Conservation (phyloP, 2,329 filamentous ascomycete genomes). For the Aureobasidium sp. region DNA sequence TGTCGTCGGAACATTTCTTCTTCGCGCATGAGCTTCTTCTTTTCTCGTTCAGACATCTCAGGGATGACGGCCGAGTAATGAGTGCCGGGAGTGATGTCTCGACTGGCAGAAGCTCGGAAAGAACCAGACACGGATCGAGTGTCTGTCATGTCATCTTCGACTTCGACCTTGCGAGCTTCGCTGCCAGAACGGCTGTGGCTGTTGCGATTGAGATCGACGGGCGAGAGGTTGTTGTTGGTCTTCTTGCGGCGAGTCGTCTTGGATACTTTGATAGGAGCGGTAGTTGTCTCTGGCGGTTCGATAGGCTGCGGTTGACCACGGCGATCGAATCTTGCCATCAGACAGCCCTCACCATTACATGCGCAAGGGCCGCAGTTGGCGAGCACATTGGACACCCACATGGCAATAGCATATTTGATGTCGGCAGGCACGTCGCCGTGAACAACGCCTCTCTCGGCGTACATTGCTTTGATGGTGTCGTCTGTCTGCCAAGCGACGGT, state of each 20-base stretch:
- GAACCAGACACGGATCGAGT: conserved; percentile 50
- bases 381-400: conserved; percentile 60
- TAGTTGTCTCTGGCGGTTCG: conserved; percentile 16
- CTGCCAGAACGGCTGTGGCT: conserved; percentile 53
- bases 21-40: conserved; percentile 53
- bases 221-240: conserved; percentile 40
- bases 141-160: conserved; percentile 48
- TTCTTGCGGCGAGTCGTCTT: conserved; percentile 42
- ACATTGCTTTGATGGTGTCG: conserved; percentile 14
- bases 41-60: conserved; percentile 53
- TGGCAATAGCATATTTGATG: conserved; percentile 44
- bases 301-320: conserved; percentile 17
- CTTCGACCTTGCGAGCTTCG: conserved; percentile 38
- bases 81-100: conserved; percentile 51
- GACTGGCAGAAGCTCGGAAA: conserved; percentile 44
- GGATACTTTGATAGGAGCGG: conserved; percentile 24
- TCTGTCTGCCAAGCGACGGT: conserved; percentile 42
- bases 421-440: conserved; percentile 9
- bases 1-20: conserved; percentile 54
- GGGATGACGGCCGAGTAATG: conserved; percentile 39
- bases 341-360: conserved; percentile 44
- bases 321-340: conserved; percentile 28
- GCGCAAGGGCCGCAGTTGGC: conserved; percentile 75
- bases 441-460: conserved; percentile 1
- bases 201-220: conserved; percentile 42